Base-by-base conservation (phyloP, 1,284 basidiomycete species). In the Agroathelia rolfsii region DNA sequence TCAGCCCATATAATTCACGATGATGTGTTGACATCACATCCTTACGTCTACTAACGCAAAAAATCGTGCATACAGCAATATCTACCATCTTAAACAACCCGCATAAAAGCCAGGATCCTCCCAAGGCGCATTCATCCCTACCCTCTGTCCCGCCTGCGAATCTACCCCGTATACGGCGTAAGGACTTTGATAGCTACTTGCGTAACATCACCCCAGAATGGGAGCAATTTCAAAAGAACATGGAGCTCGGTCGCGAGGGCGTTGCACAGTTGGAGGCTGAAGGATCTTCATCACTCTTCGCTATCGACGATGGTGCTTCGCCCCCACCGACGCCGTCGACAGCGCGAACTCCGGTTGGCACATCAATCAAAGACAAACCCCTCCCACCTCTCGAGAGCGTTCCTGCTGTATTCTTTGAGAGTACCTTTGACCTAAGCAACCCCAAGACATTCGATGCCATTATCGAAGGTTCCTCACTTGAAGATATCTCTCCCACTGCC, bases 101-200 rank as follows among this genome's bases (percentile, higher is more conserved):
- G 2, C 81, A 83, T 49, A 86, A 80, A 57, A 70, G 66, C 30
- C 80, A 83, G 31, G 84, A 83, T 20, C 87, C 89, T 6, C 79
- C 90, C 15, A 85, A 92, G 51, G 74, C 83, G 0, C 85, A 89
- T 46, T 79, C 86, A 6, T 58, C 76, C 0, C 62, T 93, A 6
- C 87, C 88, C 2, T 58, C 81, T 11, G 72, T 79, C 3, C 64
- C 72, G 3, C 72, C 78, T 1, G 75, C 79, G 1, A 74, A 77
- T 32, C 66, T 88, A 5, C 85, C 85, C 29, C 76, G 83, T 32
- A 77, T 87, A 6, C 69, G 80, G 27, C 71, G 86, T 28, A 87
- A 81, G 49, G 84, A 89, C 55, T 90, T 92, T 49, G 84, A 90
- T 40, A 56, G 76, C 1, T 94, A 93, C 59, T 65, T 93, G 11